A percentile compares a stretch with the other conserved stretches of the same genome.
Evolutionary conservation across 1,284 basidiomycete species (phyloP).

Genomic region (Omphalotus olearius): DNA sequence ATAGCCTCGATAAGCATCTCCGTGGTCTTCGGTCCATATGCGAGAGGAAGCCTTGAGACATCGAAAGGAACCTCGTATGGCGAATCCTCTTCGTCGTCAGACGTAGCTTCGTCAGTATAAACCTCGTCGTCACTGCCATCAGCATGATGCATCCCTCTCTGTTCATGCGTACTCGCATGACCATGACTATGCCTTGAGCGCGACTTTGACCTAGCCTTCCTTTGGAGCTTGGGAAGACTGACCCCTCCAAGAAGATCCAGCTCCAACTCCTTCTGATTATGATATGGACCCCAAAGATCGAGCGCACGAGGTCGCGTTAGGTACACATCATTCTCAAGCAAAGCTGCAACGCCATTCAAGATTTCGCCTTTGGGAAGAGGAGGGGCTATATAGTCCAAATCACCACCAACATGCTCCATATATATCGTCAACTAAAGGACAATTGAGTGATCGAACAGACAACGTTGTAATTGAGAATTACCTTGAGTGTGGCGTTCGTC

Average conservation of each 20-base stretch:
- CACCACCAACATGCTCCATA: constrained; percentile 54
- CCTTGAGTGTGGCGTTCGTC: constrained; percentile 76
- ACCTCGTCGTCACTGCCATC: constrained; percentile 1
- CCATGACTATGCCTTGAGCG: neutral
- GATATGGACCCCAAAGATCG: constrained; percentile 42
- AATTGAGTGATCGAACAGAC: neutral
- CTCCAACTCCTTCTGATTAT: constrained; percentile 31
- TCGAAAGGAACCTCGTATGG: constrained; percentile 33
- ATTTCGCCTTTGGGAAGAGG: constrained; percentile 69
- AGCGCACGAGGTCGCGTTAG: constrained; percentile 46
- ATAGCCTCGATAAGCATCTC: constrained; percentile 72
- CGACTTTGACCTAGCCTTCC: neutral
- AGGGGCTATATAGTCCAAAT: constrained; percentile 57
- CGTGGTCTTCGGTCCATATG: constrained; percentile 55
- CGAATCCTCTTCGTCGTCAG: constrained; percentile 1
- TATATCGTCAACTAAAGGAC: constrained; percentile 52
- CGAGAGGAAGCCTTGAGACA: constrained; percentile 42
- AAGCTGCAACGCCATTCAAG: constrained; percentile 58
- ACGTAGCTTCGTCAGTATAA: neutral
- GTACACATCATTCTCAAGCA: constrained; percentile 54
- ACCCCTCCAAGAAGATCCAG: constrained; percentile 27
- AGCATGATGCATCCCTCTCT: neutral
- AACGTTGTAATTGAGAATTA: constrained; percentile 18
- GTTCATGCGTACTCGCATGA: neutral
- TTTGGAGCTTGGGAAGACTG: constrained; percentile 10